Percentiles rank a stretch among this genome's conserved stretches.
Conservation (phyloP, 2,329 filamentous ascomycete species). For the Macroventuria anomochaeta region DNA sequence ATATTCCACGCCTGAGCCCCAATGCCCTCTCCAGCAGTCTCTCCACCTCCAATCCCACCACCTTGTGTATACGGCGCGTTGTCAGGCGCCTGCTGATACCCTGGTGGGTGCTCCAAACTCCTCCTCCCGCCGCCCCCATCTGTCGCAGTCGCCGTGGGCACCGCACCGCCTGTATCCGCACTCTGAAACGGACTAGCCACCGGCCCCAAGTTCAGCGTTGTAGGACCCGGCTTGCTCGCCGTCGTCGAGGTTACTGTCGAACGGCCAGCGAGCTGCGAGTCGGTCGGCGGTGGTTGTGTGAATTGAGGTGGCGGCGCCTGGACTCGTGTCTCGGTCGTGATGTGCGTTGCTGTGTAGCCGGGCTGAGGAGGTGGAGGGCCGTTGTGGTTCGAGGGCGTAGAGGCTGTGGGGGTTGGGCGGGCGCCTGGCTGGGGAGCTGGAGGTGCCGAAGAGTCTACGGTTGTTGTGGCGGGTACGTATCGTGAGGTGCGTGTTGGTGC, state of each 20-base stretch:
- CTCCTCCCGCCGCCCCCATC: constrained; percentile 21
- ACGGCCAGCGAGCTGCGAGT: constrained; percentile 48
- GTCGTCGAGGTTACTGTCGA: constrained; percentile 43
- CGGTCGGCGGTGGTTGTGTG: constrained; percentile 47
- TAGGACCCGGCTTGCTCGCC: constrained; percentile 41
- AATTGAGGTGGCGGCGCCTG: constrained; percentile 48
- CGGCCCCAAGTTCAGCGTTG: constrained; percentile 49
- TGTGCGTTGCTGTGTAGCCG: constrained; percentile 38
- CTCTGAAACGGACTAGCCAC: constrained; percentile 37
- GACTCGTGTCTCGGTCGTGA: constrained; percentile 41
- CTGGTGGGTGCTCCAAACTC: constrained; percentile 53
- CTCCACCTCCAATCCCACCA: constrained; percentile 43
- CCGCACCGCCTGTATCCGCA: constrained; percentile 29
- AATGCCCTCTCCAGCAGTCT: constrained; percentile 35
- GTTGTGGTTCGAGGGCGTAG: constrained; percentile 21
- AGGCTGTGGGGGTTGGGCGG: constrained; percentile 34
- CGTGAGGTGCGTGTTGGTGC: constrained; percentile 47
- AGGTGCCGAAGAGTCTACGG: constrained; percentile 33
- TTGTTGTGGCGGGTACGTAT: constrained; percentile 40
- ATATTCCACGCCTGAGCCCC: constrained; percentile 45
- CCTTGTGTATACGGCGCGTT: constrained; percentile 50
- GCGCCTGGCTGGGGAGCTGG: constrained; percentile 52
- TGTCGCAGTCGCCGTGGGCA: constrained; percentile 14
- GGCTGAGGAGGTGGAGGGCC: constrained; percentile 46
- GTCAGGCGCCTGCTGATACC: constrained; percentile 56